Percentiles rank a stretch among this genome's conserved stretches.
Evolutionary conservation across 441 rosid species (phyloP).

Genomic region (Brassica balearica): DNA sequence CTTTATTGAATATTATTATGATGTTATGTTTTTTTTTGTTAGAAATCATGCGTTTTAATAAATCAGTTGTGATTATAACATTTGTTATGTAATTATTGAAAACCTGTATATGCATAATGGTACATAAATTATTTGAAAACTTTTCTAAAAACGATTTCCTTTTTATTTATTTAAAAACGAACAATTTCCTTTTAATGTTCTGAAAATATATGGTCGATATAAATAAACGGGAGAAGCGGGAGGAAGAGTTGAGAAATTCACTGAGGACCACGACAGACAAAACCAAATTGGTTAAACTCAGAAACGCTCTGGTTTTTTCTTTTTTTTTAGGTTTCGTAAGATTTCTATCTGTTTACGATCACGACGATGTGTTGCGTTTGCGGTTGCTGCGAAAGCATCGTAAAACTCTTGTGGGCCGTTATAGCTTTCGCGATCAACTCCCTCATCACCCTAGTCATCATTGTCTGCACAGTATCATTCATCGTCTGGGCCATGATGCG

Average conservation of each 20-base stretch:
- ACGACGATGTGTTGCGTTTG: background rate
- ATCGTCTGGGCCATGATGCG: background rate
- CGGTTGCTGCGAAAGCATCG: background rate
- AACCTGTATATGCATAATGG: background rate
- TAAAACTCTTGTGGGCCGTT: background rate
- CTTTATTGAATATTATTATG: constrained; percentile 18
- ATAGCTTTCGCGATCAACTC: background rate
- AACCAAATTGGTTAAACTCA: background rate
- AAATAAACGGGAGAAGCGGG: background rate
- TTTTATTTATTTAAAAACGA: too few relatives aligned
- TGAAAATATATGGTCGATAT: background rate
- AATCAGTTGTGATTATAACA: background rate
- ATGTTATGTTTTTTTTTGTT: background rate
- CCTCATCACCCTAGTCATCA: background rate
- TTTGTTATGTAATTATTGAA: background rate
- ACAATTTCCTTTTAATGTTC: background rate
- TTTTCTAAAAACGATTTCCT: background rate
- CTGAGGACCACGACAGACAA: background rate
- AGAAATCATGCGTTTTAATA: background rate
- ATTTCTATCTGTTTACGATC: background rate
- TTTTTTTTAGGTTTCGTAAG: background rate
- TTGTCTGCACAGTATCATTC: background rate
- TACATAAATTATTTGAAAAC: background rate
- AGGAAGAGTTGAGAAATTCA: background rate
- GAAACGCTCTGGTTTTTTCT: background rate